Percentiles rank a stretch among this genome's conserved stretches.
These are phyloP conservation scores for Skeletonema menzelii DNA, from an alignment of 108 stramenopile species.

Conservation along the genomic window DNA sequence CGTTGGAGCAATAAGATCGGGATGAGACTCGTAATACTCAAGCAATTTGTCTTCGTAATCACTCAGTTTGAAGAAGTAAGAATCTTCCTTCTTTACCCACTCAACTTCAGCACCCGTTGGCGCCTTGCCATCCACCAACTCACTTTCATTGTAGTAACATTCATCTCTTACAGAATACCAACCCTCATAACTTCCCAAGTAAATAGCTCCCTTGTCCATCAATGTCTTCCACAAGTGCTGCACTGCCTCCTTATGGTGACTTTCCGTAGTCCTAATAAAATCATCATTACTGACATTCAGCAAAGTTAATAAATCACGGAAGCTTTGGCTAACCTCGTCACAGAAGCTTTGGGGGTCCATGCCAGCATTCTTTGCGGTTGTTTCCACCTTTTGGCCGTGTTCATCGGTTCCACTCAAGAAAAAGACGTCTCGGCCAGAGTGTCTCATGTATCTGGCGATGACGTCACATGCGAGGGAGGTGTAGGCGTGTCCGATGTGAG, in stretches of 20 bases:
- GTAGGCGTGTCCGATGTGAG: slow-evolving; percentile 99
- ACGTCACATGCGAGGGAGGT: slow-evolving; percentile 95
- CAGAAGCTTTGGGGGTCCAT: slow-evolving; percentile 83
- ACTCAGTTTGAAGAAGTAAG: slow-evolving; percentile 95
- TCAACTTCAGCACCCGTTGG: slow-evolving; percentile 92
- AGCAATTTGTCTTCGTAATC: slow-evolving; percentile 82
- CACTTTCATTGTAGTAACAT: slow-evolving; percentile 94
- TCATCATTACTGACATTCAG: slow-evolving; percentile 85
- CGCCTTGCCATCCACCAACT: slow-evolving; percentile 93
- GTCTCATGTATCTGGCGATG: slow-evolving; percentile 93
- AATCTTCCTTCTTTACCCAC: slow-evolving; percentile 95
- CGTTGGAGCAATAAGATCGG: slow-evolving; percentile 90
- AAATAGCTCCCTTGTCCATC: slow-evolving; percentile 84
- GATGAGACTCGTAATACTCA: slow-evolving; percentile 79
- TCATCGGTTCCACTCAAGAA: slow-evolving; percentile 98
- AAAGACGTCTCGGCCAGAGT: slow-evolving; percentile 87
- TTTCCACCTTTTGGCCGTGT: slow-evolving; percentile 97
- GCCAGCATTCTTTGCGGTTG: slow-evolving; percentile 75
- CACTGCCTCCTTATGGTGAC: slow-evolving; percentile 80
- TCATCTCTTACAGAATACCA: slow-evolving; percentile 99
- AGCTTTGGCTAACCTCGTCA: slow-evolving; percentile 75
- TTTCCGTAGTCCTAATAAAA: slow-evolving; percentile 94
- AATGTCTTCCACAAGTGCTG: slow-evolving; percentile 86
- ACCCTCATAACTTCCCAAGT: slow-evolving; percentile 93
- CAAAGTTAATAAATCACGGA: slow-evolving; percentile 79